Evolutionary conservation across 2,329 filamentous ascomycete genomes (phyloP).

Genomic region (Fusarium scirpi): DNA sequence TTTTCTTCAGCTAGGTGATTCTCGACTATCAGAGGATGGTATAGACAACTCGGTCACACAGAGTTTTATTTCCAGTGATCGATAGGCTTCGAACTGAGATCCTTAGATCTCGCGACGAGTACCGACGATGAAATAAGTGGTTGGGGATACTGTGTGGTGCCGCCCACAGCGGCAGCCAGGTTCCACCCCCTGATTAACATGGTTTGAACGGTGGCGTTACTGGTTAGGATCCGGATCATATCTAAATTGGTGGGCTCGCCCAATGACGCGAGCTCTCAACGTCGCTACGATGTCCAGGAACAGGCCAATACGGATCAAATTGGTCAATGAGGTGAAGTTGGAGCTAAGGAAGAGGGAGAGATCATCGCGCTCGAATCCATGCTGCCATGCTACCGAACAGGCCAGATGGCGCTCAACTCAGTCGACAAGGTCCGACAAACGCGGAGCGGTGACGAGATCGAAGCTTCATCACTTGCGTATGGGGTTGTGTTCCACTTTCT

Average conservation of each 20-base stretch:
- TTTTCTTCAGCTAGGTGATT: slow-evolving; percentile 10
- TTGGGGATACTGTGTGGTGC: slow-evolving; percentile 29
- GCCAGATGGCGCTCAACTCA: slow-evolving; percentile 34
- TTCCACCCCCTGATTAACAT: slow-evolving; percentile 40
- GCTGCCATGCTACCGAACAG: slow-evolving; percentile 14
- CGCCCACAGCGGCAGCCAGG: slow-evolving; percentile 21
- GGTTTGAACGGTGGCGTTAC: slow-evolving; percentile 42
- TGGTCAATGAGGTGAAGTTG: slow-evolving; percentile 13
- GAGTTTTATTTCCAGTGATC: background rate
- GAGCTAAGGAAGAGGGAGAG: slow-evolving; percentile 20
- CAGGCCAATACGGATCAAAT: slow-evolving; percentile 22
- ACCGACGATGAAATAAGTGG: slow-evolving; percentile 19
- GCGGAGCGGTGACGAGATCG: slow-evolving; percentile 35
- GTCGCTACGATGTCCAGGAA: slow-evolving; percentile 26
- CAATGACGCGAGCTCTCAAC: slow-evolving; percentile 28
- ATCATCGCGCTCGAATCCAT: slow-evolving; percentile 20
- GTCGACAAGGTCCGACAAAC: slow-evolving; percentile 33
- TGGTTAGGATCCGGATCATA: slow-evolving; percentile 22
- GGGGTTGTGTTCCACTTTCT: slow-evolving; percentile 33
- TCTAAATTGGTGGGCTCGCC: slow-evolving; percentile 31
- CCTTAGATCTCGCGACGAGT: background rate
- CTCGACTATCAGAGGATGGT: slow-evolving; percentile 18
- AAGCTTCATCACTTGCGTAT: slow-evolving; percentile 34
- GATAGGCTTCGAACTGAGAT: slow-evolving; percentile 9
- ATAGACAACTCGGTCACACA: slow-evolving; percentile 18